These are phyloP conservation scores for Corymbia maculata DNA, from an alignment of 345 rosid species.

Conservation along the genomic window DNA sequence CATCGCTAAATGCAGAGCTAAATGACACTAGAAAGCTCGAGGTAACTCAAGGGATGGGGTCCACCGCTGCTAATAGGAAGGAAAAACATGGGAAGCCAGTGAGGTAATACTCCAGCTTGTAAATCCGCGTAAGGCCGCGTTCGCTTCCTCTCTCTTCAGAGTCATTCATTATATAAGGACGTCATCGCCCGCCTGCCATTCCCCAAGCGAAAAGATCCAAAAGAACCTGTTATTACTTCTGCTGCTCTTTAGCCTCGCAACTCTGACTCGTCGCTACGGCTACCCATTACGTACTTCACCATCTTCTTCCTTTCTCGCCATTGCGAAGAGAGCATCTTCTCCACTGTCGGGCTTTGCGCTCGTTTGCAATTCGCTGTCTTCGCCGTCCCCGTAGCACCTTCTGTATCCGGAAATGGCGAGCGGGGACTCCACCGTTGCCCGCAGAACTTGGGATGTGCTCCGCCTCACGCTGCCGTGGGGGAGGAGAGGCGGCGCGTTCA, in stretches of 20 bases:
- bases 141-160: background rate
- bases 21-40: background rate
- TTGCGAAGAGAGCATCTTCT: background rate
- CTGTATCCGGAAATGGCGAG: background rate
- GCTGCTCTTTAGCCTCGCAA: background rate
- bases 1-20: background rate
- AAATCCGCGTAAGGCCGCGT: background rate
- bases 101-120: background rate
- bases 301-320: background rate
- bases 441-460: slow-evolving; percentile 44
- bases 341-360: background rate
- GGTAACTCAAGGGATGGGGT: background rate
- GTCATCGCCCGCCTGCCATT: background rate
- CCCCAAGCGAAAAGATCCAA: background rate
- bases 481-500: slow-evolving; percentile 62
- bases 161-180: background rate
- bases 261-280: background rate
- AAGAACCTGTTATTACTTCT: background rate
- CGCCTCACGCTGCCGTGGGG: slow-evolving; percentile 56
- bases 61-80: background rate
- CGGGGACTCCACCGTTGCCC: background rate
- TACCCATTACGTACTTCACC: background rate
- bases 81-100: background rate
- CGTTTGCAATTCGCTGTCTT: background rate
- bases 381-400: background rate